phyloP scores from a whole-genome alignment of 1,284 basidiomycete genomes.

The Rhodotorula sp. region DNA sequence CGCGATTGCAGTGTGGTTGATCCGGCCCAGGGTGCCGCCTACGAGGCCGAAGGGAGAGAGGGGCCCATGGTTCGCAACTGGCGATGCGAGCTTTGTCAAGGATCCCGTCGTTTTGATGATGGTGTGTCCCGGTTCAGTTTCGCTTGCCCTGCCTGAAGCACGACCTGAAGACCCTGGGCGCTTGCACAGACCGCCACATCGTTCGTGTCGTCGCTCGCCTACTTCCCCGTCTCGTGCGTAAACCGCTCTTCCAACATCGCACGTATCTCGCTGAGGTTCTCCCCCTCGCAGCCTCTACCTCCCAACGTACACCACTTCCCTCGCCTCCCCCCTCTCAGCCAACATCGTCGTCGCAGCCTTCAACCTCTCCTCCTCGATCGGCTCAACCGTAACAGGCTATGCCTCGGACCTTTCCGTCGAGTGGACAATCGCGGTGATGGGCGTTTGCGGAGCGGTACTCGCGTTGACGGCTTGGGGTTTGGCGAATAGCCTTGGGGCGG shows the following conservation, averaged over 20 bases:
- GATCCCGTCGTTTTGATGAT: constrained; percentile 29
- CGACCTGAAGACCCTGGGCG: too few relatives aligned
- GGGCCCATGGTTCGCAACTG: constrained; percentile 10
- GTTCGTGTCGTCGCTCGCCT: constrained; percentile 23
- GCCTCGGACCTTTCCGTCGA: constrained; percentile 10
- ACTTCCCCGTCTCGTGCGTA: constrained; percentile 26
- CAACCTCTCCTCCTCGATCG: constrained; percentile 17
- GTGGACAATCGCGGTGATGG: constrained; percentile 9
- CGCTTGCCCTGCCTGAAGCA: neutral
- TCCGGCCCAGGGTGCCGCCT: constrained; percentile 30
- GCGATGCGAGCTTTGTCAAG: constrained; percentile 20
- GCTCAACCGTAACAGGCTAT: constrained; percentile 17
- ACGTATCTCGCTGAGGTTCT: constrained; percentile 5
- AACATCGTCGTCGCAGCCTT: constrained; percentile 5
- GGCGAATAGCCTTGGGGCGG: constrained; percentile 9
- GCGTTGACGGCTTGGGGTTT: constrained; percentile 25
- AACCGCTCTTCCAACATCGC: constrained; percentile 17
- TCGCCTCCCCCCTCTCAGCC: constrained; percentile 4
- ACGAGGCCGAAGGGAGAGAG: constrained; percentile 8
- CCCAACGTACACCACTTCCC: constrained; percentile 19
- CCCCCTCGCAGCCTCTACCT: constrained; percentile 17
- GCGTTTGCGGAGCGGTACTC: constrained; percentile 7
- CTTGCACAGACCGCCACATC: constrained; percentile 23
- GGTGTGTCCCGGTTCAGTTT: constrained; percentile 4
- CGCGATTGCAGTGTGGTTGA: neutral